Base-by-base conservation (phyloP, 2,329 filamentous ascomycete genomes). In the Epichloe amarillans region DNA sequence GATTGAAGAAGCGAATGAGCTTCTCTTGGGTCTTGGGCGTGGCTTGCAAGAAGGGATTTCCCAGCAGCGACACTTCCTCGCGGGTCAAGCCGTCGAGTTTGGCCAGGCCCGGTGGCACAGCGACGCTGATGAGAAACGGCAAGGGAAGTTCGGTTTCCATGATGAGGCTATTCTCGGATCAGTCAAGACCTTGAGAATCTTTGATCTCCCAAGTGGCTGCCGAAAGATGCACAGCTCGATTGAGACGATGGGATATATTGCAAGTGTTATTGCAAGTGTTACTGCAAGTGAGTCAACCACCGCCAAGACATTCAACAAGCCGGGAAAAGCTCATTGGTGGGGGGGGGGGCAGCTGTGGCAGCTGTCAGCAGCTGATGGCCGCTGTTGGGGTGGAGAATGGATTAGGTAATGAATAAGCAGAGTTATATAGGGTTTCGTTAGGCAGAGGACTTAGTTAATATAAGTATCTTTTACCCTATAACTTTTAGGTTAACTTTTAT, bases 131-230 rank as follows among this genome's bases (percentile, higher is more conserved):
- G 53, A 84, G 69, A 61, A 84, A 83, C 23, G 80, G 81, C 49
- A 84, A 68, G 10, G 80, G 78, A 21, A 83, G 71, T 53, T 75
- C 80, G 33, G 79, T 80, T 65, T 84, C 81, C 80, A 84, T 84
- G 54, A 53, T 62, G 62, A 53, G 42, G n/a, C 17, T 30, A 26
- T 5, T 5, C 36, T 14, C 17, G 4, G 14, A 47, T 21, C 40
- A 40, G 11, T 15, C 3, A n/a, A 17, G 35, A 26, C 19, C 12
- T 14, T 14, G 3, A 7, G 3, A 30, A n/a, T 44, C 42, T 35
- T 19, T 14, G 35, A 43, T 23, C 14, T 41, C 39, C 39, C 17
- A 8, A 12, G n/a, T 11, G 11, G 17, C 39, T 11, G 39, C 30
- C 40, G 23, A 49, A 11, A 49, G 6, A 21, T 23, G 19, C 21